These are phyloP conservation scores for Periconia macrospinosa DNA, from an alignment of 2,329 filamentous ascomycete species.

Conservation along the genomic window DNA sequence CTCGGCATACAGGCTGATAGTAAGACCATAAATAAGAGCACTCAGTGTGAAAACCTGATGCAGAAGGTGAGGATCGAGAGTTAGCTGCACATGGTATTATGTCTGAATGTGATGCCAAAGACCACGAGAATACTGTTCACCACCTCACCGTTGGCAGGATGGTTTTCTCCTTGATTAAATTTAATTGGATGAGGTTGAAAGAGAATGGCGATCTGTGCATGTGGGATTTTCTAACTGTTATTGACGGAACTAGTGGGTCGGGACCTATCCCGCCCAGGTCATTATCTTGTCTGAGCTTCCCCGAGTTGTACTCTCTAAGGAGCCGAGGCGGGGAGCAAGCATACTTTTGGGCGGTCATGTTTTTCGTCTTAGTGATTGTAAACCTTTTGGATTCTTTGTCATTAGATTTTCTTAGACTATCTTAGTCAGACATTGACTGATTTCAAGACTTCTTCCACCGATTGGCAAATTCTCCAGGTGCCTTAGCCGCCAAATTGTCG, in stretches of 20 bases:
- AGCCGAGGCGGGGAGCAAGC: not conserved
- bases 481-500: slow-evolving; percentile 74
- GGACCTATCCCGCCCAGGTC: slow-evolving; percentile 7
- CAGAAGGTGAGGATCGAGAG: not conserved
- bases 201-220: slow-evolving; percentile 4
- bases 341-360: slow-evolving; percentile 4
- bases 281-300: slow-evolving; percentile 7
- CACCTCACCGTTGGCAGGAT: slow-evolving; percentile 4
- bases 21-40: not conserved
- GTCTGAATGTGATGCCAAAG: not conserved
- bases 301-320: slow-evolving; percentile 8
- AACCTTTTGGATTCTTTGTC: slow-evolving; percentile 2
- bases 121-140: slow-evolving; percentile 7
- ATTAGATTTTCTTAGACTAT: not conserved
- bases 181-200: slow-evolving; percentile 9
- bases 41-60: too few species aligned
- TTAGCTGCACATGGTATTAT: too few species aligned
- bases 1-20: not conserved
- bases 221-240: not conserved
- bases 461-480: slow-evolving; percentile 83
- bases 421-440: not conserved
- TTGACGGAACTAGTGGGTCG: slow-evolving; percentile 1
- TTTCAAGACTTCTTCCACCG: slow-evolving; percentile 79
- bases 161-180: slow-evolving; percentile 2
- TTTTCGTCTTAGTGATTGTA: not conserved